A percentile compares a stretch with the other conserved stretches of the same genome.
These are phyloP conservation scores for Violaceomyces palustris DNA, from an alignment of 1,284 basidiomycete genomes.

Conservation along the genomic window DNA sequence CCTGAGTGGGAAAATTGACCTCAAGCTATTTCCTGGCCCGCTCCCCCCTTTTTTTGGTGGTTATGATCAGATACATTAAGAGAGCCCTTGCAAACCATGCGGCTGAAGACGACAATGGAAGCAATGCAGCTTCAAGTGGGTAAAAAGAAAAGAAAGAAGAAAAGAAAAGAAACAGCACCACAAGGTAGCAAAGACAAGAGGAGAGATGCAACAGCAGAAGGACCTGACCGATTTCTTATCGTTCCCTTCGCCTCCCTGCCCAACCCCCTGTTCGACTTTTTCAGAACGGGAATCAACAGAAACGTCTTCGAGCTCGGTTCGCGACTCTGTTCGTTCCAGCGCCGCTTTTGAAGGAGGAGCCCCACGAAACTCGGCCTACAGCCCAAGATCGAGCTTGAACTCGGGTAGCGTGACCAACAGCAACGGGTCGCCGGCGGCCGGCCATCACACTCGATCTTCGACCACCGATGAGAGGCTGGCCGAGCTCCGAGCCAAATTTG, in stretches of 20 bases:
- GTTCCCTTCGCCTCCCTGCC: neutral
- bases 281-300: too few species aligned
- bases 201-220: slow-evolving; percentile 3
- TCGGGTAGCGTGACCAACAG: slow-evolving; percentile 8
- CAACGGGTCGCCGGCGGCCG: slow-evolving; percentile 6
- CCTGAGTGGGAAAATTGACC: neutral
- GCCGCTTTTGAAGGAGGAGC: neutral
- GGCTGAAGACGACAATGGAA: slow-evolving; percentile 61
- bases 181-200: slow-evolving; percentile 2
- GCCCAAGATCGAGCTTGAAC: neutral
- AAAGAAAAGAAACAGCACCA: slow-evolving; percentile 7
- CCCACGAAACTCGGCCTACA: neutral
- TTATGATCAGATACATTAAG: slow-evolving; percentile 54
- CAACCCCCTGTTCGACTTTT: too few species aligned
- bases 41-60: neutral
- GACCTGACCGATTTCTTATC: slow-evolving; percentile 2
- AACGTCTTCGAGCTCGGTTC: too few species aligned
- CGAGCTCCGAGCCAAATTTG: slow-evolving; percentile 43
- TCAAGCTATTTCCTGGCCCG: neutral
- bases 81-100: slow-evolving; percentile 60
- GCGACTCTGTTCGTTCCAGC: neutral
- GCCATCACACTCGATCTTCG: slow-evolving; percentile 5
- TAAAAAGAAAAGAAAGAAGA: neutral
- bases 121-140: neutral
- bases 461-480: slow-evolving; percentile 42